These are phyloP conservation scores for Thelonectria rubi DNA, from an alignment of 2,329 filamentous ascomycete species.

Conservation along the genomic window DNA sequence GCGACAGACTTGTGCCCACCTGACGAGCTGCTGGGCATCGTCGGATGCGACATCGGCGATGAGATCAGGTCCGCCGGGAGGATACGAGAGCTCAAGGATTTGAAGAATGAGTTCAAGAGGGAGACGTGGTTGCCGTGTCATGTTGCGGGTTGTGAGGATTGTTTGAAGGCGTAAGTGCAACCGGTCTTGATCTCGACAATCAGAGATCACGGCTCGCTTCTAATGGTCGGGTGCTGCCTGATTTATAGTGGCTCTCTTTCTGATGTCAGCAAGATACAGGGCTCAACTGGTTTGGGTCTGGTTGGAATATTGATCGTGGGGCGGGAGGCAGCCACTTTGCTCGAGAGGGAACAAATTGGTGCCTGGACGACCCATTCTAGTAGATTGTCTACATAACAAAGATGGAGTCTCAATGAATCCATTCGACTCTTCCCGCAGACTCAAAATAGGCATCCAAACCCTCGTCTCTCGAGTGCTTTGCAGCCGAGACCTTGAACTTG, in stretches of 20 bases:
- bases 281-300: too few relatives aligned
- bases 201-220: too few relatives aligned
- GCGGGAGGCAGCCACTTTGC: too few relatives aligned
- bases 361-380: too few relatives aligned
- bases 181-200: too few relatives aligned
- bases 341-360: too few relatives aligned
- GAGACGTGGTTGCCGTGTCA: background rate
- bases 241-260: too few relatives aligned
- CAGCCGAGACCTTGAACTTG: slow-evolving; percentile 23
- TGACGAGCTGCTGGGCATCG: slow-evolving; percentile 24
- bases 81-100: slow-evolving; percentile 20
- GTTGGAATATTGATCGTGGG: too few relatives aligned
- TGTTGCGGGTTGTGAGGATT: slow-evolving; percentile 6
- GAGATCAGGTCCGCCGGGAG: slow-evolving; percentile 15
- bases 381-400: too few relatives aligned
- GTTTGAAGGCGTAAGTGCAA: too few relatives aligned
- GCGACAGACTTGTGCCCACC: slow-evolving; percentile 28
- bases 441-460: slow-evolving; percentile 9
- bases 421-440: slow-evolving; percentile 11
- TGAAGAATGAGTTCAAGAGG: slow-evolving; percentile 31
- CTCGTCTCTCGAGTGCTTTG: slow-evolving; percentile 26
- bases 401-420: slow-evolving; percentile 23
- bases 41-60: slow-evolving; percentile 19
- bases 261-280: too few relatives aligned
- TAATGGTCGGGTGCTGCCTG: too few relatives aligned